Base-by-base conservation (phyloP, 1,284 basidiomycete species). In the Melampsora medusae region DNA sequence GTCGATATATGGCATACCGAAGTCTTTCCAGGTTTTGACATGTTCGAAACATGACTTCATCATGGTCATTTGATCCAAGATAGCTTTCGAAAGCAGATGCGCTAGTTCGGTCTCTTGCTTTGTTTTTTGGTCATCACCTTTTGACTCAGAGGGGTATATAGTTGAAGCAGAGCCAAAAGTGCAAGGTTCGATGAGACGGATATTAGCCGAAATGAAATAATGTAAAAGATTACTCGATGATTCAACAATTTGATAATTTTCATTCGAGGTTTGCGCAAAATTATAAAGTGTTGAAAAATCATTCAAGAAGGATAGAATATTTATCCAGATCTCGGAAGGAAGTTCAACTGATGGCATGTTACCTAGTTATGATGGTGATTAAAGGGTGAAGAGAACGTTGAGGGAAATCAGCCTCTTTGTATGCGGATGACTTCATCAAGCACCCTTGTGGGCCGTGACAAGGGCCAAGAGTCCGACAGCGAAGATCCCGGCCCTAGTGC, bases 21-120 rank as follows among this genome's bases (percentile, higher is more conserved):
- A 56, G 16, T 56, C 53, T 56, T 56, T 56, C 53, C 53, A 56
- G 25, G 19, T 56, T 2, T 56, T 59, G 53, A 59, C 19, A 59
- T 22, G 12, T n/a, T 59, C 22, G n/a, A 59, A 59, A 22, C 22
- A 10, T 22, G n/a, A 22, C 16, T 22, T 59, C 28, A 59, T 59
- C 53, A 59, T 59, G 10, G 53, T 59, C 28, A 22, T 59, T 22
- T n/a, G 53, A 16, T 59, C n/a, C 6, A 12, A 10, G 7, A 22
- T 59, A 12, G 53, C 28, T 31, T 59, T 59, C 28, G n/a, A 22
- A 9, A 59, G 28, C 3, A 31, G 22, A 59, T 14, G 53, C 53
- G n/a, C 53, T 3, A 59, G 53, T 31, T 59, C 28, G 19, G 53
- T 22, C 42, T 42, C 42, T 42, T 42, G 42, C 42, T 42, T 42